Conservation (phyloP, 73 alveolate genomes). For the Effrenium voratum region DNA sequence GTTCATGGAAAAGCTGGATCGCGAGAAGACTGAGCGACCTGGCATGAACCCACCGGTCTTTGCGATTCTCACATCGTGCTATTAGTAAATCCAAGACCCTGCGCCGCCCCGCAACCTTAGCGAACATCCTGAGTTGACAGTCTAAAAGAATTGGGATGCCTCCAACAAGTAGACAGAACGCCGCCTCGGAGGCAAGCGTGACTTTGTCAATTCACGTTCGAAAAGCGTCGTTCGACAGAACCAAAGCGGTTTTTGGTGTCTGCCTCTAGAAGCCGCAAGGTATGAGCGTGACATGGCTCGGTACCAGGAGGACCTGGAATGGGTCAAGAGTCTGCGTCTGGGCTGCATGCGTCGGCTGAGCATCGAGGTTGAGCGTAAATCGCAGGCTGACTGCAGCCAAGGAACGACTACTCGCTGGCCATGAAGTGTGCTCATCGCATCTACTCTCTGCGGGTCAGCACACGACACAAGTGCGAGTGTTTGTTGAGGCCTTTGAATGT, state of each 20-base stretch:
- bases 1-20: conserved; percentile 92
- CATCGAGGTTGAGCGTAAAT: background rate
- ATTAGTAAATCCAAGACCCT: too few species aligned
- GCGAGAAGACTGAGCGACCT: conserved; percentile 74
- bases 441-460: conserved; percentile 67
- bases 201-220: too few species aligned
- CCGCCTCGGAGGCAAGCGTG: too few species aligned
- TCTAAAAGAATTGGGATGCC: too few species aligned
- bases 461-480: too few species aligned
- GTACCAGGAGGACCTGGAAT: conserved; percentile 86
- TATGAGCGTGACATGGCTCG: conserved; percentile 85
- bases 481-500: too few species aligned
- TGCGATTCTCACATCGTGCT: background rate
- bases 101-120: background rate
- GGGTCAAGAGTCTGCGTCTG: conserved; percentile 75
- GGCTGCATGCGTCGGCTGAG: background rate
- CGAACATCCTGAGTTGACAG: background rate
- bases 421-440: conserved; percentile 92
- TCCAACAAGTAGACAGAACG: too few species aligned
- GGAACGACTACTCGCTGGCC: conserved; percentile 93
- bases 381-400: background rate
- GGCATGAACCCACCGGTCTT: background rate
- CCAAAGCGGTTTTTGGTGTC: too few species aligned
- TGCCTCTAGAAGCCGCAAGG: too few species aligned
- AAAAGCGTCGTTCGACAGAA: too few species aligned